Evolutionary conservation across 768 basidiomycete genomes (phyloP).

Genomic region (Kwoniella bestiolae): DNA sequence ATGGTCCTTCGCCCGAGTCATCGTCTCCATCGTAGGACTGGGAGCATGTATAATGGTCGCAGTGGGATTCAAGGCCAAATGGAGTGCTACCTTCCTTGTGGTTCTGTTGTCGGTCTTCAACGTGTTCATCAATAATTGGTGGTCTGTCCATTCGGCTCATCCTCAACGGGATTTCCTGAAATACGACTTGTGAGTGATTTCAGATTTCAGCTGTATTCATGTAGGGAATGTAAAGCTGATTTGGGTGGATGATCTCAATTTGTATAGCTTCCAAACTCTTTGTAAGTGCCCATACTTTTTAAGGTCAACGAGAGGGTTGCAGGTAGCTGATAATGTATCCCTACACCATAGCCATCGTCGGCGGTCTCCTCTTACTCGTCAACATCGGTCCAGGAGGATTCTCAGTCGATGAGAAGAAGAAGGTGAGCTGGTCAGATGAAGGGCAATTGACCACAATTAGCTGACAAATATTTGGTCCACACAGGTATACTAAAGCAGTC

Average conservation of each 20-base stretch:
- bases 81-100: constrained; percentile 95
- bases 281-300: no score
- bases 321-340: no score
- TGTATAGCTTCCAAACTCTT: constrained; percentile 71
- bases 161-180: constrained; percentile 98
- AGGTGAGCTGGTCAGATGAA: constrained; percentile 62
- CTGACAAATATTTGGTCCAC: not conserved
- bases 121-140: constrained; percentile 98
- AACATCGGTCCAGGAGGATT: constrained; percentile 98
- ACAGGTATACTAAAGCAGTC: constrained; percentile 39
- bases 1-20: constrained; percentile 82
- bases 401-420: constrained; percentile 99
- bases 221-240: constrained; percentile 9
- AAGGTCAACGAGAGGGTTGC: no score
- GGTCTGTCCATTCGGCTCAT: constrained; percentile 87
- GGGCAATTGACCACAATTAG: not conserved
- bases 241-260: not conserved
- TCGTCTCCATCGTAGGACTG: constrained; percentile 88
- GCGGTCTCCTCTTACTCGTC: constrained; percentile 93
- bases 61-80: constrained; percentile 98
- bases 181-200: constrained; percentile 78
- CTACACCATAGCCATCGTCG: constrained; percentile 76
- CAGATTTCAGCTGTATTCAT: not conserved
- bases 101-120: constrained; percentile 91
- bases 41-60: constrained; percentile 95